phyloP scores from a whole-genome alignment of 306 rosid species.

The Hippophae rhamnoides region DNA sequence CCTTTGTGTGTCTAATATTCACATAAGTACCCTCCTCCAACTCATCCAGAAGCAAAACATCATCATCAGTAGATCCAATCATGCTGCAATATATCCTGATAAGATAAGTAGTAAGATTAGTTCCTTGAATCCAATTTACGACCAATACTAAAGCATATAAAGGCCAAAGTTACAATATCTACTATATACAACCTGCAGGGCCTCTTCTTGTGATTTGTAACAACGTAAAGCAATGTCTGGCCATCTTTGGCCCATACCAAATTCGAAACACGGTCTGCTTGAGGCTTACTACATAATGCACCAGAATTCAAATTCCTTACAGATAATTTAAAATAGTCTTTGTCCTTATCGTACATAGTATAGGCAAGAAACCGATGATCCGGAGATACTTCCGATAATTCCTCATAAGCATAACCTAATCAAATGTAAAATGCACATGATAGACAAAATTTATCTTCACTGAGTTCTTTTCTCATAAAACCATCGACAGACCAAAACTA shows the following conservation, averaged over 20 bases:
- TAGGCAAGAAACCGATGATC: constrained; percentile 85
- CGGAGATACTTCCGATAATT: constrained; percentile 73
- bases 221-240: constrained; percentile 79
- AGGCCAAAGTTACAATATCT: neutral
- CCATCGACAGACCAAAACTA: neutral
- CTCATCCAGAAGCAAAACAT: constrained; percentile 72
- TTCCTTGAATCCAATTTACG: neutral
- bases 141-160: neutral
- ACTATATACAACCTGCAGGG: constrained; percentile 51
- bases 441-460: neutral
- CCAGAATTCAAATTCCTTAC: constrained; percentile 92
- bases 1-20: constrained; percentile 63
- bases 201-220: constrained; percentile 66
- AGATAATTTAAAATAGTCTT: constrained; percentile 59
- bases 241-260: constrained; percentile 91
- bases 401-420: constrained; percentile 89
- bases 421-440: neutral
- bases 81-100: constrained; percentile 66
- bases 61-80: constrained; percentile 89
- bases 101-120: neutral
- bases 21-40: constrained; percentile 50
- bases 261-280: constrained; percentile 65
- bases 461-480: neutral
- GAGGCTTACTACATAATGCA: constrained; percentile 82
- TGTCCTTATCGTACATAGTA: constrained; percentile 87